Percentiles rank a stretch among this genome's conserved stretches.
These are phyloP conservation scores for Neurospora sp. DNA, from an alignment of 495 filamentous ascomycete species.

Conservation along the genomic window DNA sequence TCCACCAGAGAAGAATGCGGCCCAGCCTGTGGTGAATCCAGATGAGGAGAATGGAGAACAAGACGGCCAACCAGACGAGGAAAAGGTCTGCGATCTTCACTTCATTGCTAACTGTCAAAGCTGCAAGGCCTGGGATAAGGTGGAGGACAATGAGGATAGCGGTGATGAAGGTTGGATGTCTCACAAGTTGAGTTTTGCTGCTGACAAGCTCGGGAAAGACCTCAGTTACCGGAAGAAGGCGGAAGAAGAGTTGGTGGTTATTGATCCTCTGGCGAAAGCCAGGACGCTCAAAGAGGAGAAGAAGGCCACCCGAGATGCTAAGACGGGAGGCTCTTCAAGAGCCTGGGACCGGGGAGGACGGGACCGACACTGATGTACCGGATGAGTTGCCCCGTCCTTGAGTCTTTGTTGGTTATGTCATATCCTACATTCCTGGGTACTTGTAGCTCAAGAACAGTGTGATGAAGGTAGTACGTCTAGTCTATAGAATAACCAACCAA, in stretches of 20 bases:
- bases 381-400: neutral
- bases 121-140: slow-evolving; percentile 68
- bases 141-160: slow-evolving; percentile 45
- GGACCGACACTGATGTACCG: neutral
- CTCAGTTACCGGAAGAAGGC: slow-evolving; percentile 81
- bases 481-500: neutral
- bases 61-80: slow-evolving; percentile 22
- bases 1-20: slow-evolving; percentile 36
- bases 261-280: slow-evolving; percentile 84
- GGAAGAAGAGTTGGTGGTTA: slow-evolving; percentile 82
- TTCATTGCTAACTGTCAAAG: slow-evolving; percentile 91
- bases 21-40: slow-evolving; percentile 10
- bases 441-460: neutral
- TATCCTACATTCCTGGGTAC: neutral
- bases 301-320: slow-evolving; percentile 40
- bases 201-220: slow-evolving; percentile 86
- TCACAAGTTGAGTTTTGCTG: slow-evolving; percentile 74
- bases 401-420: neutral
- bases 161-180: slow-evolving; percentile 57
- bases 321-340: slow-evolving; percentile 38
- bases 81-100: slow-evolving; percentile 69
- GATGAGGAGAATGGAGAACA: slow-evolving; percentile 20
- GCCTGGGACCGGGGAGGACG: slow-evolving; percentile 35
- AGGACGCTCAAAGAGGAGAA: slow-evolving; percentile 58
- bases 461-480: neutral